Percentiles rank a stretch among this genome's conserved stretches.
These are phyloP conservation scores for Dothistroma pini DNA, from an alignment of 2,329 filamentous ascomycete genomes.

Conservation along the genomic window DNA sequence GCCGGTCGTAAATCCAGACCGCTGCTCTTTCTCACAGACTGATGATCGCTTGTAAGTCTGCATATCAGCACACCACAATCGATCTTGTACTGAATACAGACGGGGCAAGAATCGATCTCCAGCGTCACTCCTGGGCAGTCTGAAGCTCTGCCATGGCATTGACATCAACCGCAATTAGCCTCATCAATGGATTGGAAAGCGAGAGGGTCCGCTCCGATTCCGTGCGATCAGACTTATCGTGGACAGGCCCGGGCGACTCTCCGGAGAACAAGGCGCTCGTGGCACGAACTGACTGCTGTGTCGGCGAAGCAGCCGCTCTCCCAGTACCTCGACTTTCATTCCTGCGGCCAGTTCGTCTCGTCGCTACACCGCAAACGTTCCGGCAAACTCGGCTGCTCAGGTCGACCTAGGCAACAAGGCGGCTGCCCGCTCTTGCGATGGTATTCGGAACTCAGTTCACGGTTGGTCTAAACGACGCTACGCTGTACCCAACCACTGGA, in stretches of 20 bases:
- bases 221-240: slow-evolving; percentile 50
- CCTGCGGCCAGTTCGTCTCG: slow-evolving; percentile 59
- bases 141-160: slow-evolving; percentile 46
- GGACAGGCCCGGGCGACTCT: slow-evolving; percentile 41
- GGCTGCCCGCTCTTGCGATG: slow-evolving; percentile 52
- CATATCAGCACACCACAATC: not conserved
- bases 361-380: slow-evolving; percentile 53
- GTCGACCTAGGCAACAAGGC: slow-evolving; percentile 51
- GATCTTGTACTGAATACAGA: not conserved
- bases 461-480: slow-evolving; percentile 50
- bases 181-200: slow-evolving; percentile 47
- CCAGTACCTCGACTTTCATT: slow-evolving; percentile 63
- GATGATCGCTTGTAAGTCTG: slow-evolving; percentile 45
- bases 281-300: slow-evolving; percentile 45
- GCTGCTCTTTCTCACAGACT: slow-evolving; percentile 58
- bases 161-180: slow-evolving; percentile 61
- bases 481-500: slow-evolving; percentile 51
- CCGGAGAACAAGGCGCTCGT: slow-evolving; percentile 53
- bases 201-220: slow-evolving; percentile 49
- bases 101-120: slow-evolving; percentile 60
- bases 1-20: slow-evolving; percentile 35
- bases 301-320: slow-evolving; percentile 50
- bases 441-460: slow-evolving; percentile 48
- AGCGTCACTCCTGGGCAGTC: slow-evolving; percentile 24
- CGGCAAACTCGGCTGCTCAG: slow-evolving; percentile 46